Conservation (phyloP, 805 yeast genomes). For the Kodamaea kakaduensis region DNA sequence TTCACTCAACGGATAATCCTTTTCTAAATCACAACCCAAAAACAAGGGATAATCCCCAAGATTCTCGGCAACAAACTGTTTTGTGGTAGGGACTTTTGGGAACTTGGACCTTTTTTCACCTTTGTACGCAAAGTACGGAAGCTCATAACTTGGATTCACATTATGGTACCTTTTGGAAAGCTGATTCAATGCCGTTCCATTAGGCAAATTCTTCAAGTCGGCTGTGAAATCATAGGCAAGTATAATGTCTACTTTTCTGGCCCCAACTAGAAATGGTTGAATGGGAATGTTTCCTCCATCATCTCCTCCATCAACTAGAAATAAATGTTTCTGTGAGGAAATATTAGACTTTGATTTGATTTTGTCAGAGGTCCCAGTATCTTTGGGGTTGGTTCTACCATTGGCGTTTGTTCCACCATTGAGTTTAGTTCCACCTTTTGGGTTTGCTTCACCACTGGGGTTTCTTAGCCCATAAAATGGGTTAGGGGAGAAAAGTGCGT, state of each 20-base stretch:
- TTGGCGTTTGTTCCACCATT: no score
- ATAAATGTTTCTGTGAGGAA: slow-evolving; percentile 20
- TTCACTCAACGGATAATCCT: slow-evolving; percentile 32
- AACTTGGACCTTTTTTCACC: slow-evolving; percentile 21
- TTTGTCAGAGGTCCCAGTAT: no score
- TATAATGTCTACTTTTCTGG: slow-evolving; percentile 36
- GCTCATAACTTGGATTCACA: slow-evolving; percentile 5
- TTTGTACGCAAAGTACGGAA: slow-evolving; percentile 16
- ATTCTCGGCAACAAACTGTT: slow-evolving; percentile 17
- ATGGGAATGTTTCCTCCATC: slow-evolving; percentile 48
- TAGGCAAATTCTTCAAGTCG: slow-evolving; percentile 52
- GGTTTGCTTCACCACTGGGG: background rate
- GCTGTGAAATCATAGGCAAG: slow-evolving; percentile 46
- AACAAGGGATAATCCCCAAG: slow-evolving; percentile 31
- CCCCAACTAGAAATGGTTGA: slow-evolving; percentile 36
- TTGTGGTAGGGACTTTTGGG: slow-evolving; percentile 34
- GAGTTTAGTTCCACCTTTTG: no score
- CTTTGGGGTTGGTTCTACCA: no score
- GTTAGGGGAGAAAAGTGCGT: slow-evolving; percentile 58
- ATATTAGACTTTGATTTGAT: background rate
- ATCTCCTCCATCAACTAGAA: slow-evolving; percentile 47
- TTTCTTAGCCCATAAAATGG: slow-evolving; percentile 42
- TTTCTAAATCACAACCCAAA: slow-evolving; percentile 39
- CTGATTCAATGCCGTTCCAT: slow-evolving; percentile 49
- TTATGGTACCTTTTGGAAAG: slow-evolving; percentile 34